These are phyloP conservation scores for Leccinum solheimii DNA, from an alignment of 1,284 basidiomycete genomes.

Conservation along the genomic window DNA sequence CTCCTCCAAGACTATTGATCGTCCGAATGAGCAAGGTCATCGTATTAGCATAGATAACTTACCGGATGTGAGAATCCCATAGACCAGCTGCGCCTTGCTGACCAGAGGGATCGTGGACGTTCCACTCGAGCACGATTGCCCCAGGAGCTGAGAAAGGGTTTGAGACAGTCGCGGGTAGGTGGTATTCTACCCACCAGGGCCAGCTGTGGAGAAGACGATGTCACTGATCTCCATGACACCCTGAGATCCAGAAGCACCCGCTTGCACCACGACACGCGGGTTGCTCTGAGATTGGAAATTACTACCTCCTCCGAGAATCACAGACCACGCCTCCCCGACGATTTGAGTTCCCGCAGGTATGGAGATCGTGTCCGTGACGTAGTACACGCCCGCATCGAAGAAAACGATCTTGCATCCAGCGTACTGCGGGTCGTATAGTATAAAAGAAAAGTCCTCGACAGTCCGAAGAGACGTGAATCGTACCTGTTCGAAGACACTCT, in stretches of 20 bases:
- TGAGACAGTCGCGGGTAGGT: background rate
- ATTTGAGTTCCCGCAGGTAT: constrained; percentile 55
- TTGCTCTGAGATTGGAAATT: constrained; percentile 45
- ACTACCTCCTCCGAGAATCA: constrained; percentile 49
- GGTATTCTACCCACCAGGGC: constrained; percentile 37
- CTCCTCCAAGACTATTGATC: background rate
- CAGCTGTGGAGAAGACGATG: constrained; percentile 47
- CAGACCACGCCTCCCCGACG: constrained; percentile 58
- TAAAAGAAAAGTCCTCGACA: background rate
- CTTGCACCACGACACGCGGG: constrained; percentile 45
- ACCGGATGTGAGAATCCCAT: constrained; percentile 53
- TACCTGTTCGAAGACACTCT: constrained; percentile 44
- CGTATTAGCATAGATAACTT: constrained; percentile 2
- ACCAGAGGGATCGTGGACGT: constrained; percentile 48
- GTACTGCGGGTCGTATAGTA: constrained; percentile 34
- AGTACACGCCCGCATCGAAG: constrained; percentile 53
- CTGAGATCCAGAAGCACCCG: constrained; percentile 41
- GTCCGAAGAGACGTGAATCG: background rate
- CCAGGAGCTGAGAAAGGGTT: constrained; percentile 42
- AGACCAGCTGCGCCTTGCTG: constrained; percentile 55
- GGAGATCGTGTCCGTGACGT: constrained; percentile 51
- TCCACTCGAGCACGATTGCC: constrained; percentile 61
- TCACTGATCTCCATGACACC: constrained; percentile 49
- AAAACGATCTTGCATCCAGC: constrained; percentile 58
- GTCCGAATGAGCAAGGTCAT: background rate